Evolutionary conservation across 192 early-diverging fungal genomes (phyloP).

Genomic region (Glomus cerebriforme): DNA sequence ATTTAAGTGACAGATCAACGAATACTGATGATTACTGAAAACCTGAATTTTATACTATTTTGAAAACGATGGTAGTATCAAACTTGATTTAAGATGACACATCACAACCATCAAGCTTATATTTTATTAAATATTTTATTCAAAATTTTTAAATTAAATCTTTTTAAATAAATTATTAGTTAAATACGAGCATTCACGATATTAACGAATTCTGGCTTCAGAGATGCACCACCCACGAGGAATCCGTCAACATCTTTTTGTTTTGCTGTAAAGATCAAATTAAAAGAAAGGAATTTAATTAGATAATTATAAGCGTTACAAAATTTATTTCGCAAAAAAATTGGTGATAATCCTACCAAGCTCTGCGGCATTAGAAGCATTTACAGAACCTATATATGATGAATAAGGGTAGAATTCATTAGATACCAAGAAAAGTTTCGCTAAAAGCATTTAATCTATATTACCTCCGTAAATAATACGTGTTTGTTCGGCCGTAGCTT

Average conservation of each 20-base stretch:
- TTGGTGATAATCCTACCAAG: conserved; percentile 43
- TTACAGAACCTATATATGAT: conserved; percentile 71
- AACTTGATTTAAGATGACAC: too few species aligned
- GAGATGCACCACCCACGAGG: conserved; percentile 97
- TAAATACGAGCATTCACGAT: conserved; percentile 42
- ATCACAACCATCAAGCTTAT: too few species aligned
- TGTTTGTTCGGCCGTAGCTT: conserved; percentile 82
- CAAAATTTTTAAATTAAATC: neutral
- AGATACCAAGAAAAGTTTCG: neutral
- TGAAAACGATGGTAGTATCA: too few species aligned
- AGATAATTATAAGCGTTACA: neutral
- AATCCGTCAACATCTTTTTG: conserved; percentile 97
- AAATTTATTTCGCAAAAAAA: too few species aligned
- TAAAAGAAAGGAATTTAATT: too few species aligned
- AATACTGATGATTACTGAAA: too few species aligned
- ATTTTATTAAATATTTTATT: neutral
- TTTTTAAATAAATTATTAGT: neutral
- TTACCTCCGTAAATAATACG: conserved; percentile 92
- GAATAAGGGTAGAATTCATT: neutral
- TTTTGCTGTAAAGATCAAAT: conserved; percentile 43
- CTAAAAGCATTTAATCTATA: neutral
- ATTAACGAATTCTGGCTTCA: conserved; percentile 86
- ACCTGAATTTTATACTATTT: too few species aligned
- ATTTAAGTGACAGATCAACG: too few species aligned
- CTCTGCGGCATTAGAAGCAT: conserved; percentile 81